A percentile compares a stretch with the other conserved stretches of the same genome.
Evolutionary conservation across 768 basidiomycete species (phyloP).

Genomic region (Butyriboletus loyo): DNA sequence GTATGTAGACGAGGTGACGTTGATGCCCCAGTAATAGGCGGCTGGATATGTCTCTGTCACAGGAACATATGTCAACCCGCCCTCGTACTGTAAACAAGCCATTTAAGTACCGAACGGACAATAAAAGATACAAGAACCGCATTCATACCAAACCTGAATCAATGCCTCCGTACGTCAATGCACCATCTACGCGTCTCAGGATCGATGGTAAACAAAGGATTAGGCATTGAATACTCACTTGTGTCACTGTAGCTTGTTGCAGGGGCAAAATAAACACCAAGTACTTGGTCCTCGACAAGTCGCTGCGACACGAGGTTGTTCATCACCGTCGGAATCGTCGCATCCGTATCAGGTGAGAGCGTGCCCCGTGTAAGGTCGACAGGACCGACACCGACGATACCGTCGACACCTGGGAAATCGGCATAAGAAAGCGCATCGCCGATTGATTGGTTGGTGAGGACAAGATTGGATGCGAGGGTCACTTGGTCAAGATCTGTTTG

Average conservation of each 20-base stretch:
- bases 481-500: constrained; percentile 25
- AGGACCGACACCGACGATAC: constrained; percentile 29
- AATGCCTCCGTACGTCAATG: constrained; percentile 26
- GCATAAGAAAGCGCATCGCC: constrained; percentile 16
- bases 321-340: constrained; percentile 24
- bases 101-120: background rate
- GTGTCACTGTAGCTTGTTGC: constrained; percentile 13
- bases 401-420: constrained; percentile 22
- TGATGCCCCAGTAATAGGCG: constrained; percentile 28
- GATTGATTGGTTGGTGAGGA: constrained; percentile 30
- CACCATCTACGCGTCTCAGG: constrained; percentile 19
- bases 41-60: constrained; percentile 28
- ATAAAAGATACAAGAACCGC: background rate
- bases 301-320: constrained; percentile 23
- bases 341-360: background rate
- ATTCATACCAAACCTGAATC: constrained; percentile 16
- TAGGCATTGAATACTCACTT: constrained; percentile 4
- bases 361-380: constrained; percentile 14
- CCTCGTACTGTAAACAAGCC: constrained; percentile 14
- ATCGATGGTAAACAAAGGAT: too few species aligned
- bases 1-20: constrained; percentile 20
- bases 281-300: constrained; percentile 12
- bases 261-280: constrained; percentile 25
- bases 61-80: constrained; percentile 22
- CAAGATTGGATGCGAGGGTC: constrained; percentile 21